Evolutionary conservation across 495 filamentous ascomycete species (phyloP).

Genomic region (Hypoxylon fuscum): DNA sequence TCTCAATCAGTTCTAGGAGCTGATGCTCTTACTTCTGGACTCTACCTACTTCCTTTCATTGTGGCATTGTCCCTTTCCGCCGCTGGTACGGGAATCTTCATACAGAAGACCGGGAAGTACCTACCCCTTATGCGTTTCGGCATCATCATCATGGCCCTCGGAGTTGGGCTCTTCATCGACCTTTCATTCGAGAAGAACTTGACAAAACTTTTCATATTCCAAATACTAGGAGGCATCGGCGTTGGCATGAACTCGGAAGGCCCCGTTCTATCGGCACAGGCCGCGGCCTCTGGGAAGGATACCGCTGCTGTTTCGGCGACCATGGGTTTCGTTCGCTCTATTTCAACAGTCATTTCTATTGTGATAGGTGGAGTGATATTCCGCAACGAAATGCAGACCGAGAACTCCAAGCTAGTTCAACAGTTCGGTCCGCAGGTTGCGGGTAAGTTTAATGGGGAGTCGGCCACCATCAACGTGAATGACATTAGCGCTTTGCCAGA

Average conservation of each 20-base stretch:
- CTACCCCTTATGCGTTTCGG: constrained; percentile 62
- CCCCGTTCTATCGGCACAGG: constrained; percentile 38
- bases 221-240: constrained; percentile 59
- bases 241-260: constrained; percentile 49
- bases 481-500: not conserved
- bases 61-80: constrained; percentile 58
- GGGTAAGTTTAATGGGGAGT: constrained; percentile 5
- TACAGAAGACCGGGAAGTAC: constrained; percentile 68
- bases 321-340: constrained; percentile 61
- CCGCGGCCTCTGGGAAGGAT: constrained; percentile 43
- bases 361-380: constrained; percentile 67
- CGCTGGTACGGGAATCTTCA: constrained; percentile 60
- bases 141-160: constrained; percentile 58
- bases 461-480: constrained; percentile 13
- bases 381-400: constrained; percentile 57
- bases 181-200: constrained; percentile 53
- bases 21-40: constrained; percentile 52
- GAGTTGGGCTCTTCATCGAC: constrained; percentile 63
- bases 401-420: not conserved
- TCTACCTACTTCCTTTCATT: constrained; percentile 57
- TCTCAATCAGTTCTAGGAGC: constrained; percentile 65
- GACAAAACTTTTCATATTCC: constrained; percentile 61
- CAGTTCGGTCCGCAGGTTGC: constrained; percentile 11
- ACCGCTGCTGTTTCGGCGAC: constrained; percentile 63
- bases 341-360: constrained; percentile 62